A percentile compares a stretch with the other conserved stretches of the same genome.
Evolutionary conservation across 108 stramenopile genomes (phyloP).

Genomic region (Pseudonitzschia delicatissima): DNA sequence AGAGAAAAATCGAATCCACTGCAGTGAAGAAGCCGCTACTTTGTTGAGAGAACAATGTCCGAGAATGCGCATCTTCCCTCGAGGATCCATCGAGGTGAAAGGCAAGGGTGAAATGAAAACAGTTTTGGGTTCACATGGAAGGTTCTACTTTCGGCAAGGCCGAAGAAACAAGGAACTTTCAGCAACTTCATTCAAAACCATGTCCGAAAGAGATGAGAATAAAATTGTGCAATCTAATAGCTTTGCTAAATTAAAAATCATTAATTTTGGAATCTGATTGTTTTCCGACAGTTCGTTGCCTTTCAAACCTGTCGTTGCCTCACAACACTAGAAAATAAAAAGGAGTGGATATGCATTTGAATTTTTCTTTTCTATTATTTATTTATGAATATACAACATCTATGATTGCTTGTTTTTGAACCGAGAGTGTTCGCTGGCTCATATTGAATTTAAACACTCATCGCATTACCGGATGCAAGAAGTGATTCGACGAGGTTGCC

Average conservation of each 20-base stretch:
- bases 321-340: too few species aligned
- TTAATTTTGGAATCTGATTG: too few species aligned
- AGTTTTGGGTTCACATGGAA: constrained; percentile 43
- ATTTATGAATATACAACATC: neutral
- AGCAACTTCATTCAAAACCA: constrained; percentile 21
- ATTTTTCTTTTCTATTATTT: neutral
- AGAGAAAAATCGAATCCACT: constrained; percentile 35
- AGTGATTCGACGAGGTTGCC: constrained; percentile 16
- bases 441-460: constrained; percentile 3
- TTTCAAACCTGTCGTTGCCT: too few species aligned
- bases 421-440: neutral
- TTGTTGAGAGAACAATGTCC: constrained; percentile 46
- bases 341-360: neutral
- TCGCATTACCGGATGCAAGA: constrained; percentile 6
- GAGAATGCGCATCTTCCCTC: constrained; percentile 37
- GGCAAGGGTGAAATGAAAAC: constrained; percentile 71
- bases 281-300: too few species aligned
- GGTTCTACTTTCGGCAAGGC: constrained; percentile 2
- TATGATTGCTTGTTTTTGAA: neutral
- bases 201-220: neutral
- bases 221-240: neutral
- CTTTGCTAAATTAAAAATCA: neutral
- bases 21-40: constrained; percentile 42
- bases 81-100: constrained; percentile 60
- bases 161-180: constrained; percentile 15